Base-by-base conservation (phyloP, 2,329 filamentous ascomycete species). In the Dactylonectria macrodidyma region DNA sequence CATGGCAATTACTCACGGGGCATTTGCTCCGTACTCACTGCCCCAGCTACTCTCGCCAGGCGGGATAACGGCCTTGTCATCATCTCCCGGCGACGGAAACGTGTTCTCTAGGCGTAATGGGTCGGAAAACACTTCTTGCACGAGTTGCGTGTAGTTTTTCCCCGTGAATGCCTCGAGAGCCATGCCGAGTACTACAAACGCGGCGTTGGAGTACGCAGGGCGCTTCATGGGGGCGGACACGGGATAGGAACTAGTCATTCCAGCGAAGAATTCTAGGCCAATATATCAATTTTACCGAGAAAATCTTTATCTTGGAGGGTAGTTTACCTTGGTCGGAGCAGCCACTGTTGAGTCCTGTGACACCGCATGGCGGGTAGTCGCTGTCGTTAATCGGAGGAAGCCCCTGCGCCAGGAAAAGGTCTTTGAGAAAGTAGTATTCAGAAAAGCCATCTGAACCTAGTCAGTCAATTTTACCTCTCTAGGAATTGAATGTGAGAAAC, bases 161-260 rank as follows among this genome's bases (percentile, higher is more conserved):
- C 74, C 74, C 0, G 77, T 80, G 19, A 66, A 71, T 1, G 74
- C 56, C 24, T 81, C 76, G 1, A 84, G 66, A 1, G 78, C 81
- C 55, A 82, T 73, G 5, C 76, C 73, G 33, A 83, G 75, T 7
- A 84, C 55, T 14, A 76, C 76, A 63, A 82, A 85, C 0, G 81
- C 81, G 16, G 83, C 69, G 59, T 81, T 84, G 5, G 83, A 84
- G 67, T 85, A 85, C 0, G 80, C 76, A 0, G 83, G 81, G 3
- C 77, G 75, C 3, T 80, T 74, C 60, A 78, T 75, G 3, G 76
- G 75, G 2, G 77, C 48, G 1, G 75, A 73, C 19, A 81, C 74
- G 0, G 79, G 81, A 38, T 79, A 73, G 11, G 73, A 71, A 2
- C 64, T 65, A 19, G 66, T 73, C 72, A 84, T 76, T 4, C 78